Evolutionary conservation across 2,329 filamentous ascomycete species (phyloP), one percentile per base, ranked within the genome.

Genomic region (Alternaria sp.): DNA sequence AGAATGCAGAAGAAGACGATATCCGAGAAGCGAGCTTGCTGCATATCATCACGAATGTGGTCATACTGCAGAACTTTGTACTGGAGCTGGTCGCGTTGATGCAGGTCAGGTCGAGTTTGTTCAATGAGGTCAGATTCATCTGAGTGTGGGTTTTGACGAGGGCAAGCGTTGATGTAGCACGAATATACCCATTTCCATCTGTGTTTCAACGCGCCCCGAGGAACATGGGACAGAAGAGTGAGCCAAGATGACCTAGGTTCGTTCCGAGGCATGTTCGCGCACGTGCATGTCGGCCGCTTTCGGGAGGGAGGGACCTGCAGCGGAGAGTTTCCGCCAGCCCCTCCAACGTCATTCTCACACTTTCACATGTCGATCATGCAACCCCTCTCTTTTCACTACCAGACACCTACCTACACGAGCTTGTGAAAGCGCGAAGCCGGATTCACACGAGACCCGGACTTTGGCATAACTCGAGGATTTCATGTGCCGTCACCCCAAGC

Each of bases 11-110:
- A 33, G 68, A 68, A 24, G 72, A 76, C 9, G 68, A 72, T 50
- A 63, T 72, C n/a, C 72, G 70, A 54, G 76, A 80, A 51, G 81
- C 80, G 13, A 82, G 78, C 61, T 64, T 83, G 29, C 72, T 81
- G 54, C 81, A 83, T 64, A 77, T 84, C 29, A 71, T 83, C 33
- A 83, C 81, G 9, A 84, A 84, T 59, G 78, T 81, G 39, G 80
- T 83, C 5, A 75, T 84, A 9, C 59, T 84, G 62, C 82, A 83
- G 65, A 80, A 83, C 59, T 84, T 84, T 61, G 74, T 82, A 21
- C 66, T 83, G 48, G 82, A 84, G 68, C 57, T 84, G 11, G 77
- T 80, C 10, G 81, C 81, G 5, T 71, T 83, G 52, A 65, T 83
- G 69, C 81, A 83, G 62, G 76, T 82, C 2, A 70, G 82, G 33